Conservation (phyloP, 371 early-diverging fungal species). For the Rhizopus sp. region DNA sequence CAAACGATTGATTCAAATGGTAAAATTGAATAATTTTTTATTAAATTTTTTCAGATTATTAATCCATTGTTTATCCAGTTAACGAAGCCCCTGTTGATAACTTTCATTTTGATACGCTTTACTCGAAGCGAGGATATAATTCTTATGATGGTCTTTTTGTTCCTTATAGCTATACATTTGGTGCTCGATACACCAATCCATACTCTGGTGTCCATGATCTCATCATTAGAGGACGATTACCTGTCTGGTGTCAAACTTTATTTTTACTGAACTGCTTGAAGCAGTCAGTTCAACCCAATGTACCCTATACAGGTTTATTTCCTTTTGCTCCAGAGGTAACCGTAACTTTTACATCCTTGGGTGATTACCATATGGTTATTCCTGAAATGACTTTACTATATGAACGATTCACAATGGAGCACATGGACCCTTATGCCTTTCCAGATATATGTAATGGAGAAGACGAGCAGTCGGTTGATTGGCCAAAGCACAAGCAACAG, state of each 20-base stretch:
- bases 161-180: slow-evolving; percentile 54
- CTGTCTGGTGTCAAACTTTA: slow-evolving; percentile 45
- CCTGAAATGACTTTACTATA: slow-evolving; percentile 37
- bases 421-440: slow-evolving; percentile 28
- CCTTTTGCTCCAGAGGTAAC: slow-evolving; percentile 47
- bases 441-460: slow-evolving; percentile 8
- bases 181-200: slow-evolving; percentile 46
- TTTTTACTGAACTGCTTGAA: slow-evolving; percentile 36
- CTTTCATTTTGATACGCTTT: slow-evolving; percentile 14
- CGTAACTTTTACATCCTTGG: slow-evolving; percentile 32
- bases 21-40: slow-evolving; percentile 6
- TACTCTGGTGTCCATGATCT: slow-evolving; percentile 35
- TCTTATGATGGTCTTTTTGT: slow-evolving; percentile 30
- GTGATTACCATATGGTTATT: slow-evolving; percentile 3
- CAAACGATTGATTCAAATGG: slow-evolving; percentile 11
- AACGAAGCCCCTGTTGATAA: slow-evolving; percentile 32
- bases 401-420: slow-evolving; percentile 43
- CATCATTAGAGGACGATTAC: slow-evolving; percentile 42
- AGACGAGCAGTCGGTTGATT: background rate
- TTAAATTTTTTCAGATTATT: background rate
- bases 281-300: slow-evolving; percentile 29
- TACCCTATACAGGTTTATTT: slow-evolving; percentile 32
- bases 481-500: slow-evolving; percentile 23
- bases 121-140: background rate
- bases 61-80: background rate